These are phyloP conservation scores for Pichia sp. DNA, from an alignment of 1,139 yeast species.

Conservation along the genomic window DNA sequence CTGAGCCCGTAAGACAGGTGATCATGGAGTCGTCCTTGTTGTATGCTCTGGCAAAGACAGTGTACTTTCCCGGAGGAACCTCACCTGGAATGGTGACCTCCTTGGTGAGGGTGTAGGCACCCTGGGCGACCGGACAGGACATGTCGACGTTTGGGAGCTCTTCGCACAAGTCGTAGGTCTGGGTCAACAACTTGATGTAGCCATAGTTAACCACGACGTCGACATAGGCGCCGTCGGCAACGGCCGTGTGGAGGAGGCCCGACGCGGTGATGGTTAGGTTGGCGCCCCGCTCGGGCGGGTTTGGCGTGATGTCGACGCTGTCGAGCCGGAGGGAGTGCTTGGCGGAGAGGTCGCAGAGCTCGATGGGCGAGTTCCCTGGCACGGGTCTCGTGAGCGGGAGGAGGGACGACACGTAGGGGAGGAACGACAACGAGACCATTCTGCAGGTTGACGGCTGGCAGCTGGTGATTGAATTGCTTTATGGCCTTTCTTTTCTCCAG, in stretches of 20 bases:
- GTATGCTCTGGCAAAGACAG: constrained; percentile 83
- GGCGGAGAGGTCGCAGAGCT: constrained; percentile 62
- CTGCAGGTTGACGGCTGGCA: neutral
- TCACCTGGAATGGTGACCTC: constrained; percentile 81
- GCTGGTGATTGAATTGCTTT: neutral
- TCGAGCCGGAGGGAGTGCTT: constrained; percentile 63
- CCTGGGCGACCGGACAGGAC: constrained; percentile 73
- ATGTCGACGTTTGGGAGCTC: constrained; percentile 76
- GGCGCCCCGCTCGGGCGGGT: constrained; percentile 81
- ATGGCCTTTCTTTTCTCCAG: too few relatives aligned
- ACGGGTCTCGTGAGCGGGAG: constrained; percentile 49
- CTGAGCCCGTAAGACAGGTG: constrained; percentile 80
- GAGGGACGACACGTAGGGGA: constrained; percentile 7
- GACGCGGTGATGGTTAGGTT: constrained; percentile 74
- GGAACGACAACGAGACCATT: constrained; percentile 12
- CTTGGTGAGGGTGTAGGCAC: constrained; percentile 61
- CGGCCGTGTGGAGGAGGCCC: constrained; percentile 53
- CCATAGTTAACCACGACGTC: constrained; percentile 93
- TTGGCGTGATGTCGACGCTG: constrained; percentile 62
- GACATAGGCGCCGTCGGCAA: constrained; percentile 85
- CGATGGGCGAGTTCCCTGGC: constrained; percentile 86
- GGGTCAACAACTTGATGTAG: constrained; percentile 77
- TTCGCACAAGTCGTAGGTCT: constrained; percentile 87
- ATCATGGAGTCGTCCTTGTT: constrained; percentile 75
- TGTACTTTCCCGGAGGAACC: constrained; percentile 92